These are phyloP conservation scores for Reutealis trisperma DNA, from an alignment of 345 rosid genomes.

Conservation along the genomic window DNA sequence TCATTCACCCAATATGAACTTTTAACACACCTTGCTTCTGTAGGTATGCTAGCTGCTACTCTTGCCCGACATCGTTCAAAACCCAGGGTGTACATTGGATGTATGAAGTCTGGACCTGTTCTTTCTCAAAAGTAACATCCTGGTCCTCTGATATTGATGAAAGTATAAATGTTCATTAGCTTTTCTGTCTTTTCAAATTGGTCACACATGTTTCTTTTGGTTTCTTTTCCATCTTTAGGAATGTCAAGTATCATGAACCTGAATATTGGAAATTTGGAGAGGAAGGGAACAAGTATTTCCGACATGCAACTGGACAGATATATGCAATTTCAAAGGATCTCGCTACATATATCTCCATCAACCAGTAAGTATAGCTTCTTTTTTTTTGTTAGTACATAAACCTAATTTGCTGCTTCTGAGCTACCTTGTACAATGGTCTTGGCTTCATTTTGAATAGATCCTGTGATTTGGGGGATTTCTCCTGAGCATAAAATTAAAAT, in stretches of 20 bases:
- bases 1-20: slow-evolving; percentile 3
- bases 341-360: slow-evolving; percentile 77
- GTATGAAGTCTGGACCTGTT: slow-evolving; percentile 99
- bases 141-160: neutral
- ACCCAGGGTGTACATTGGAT: slow-evolving; percentile 87
- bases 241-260: slow-evolving; percentile 95
- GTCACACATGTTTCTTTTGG: slow-evolving; percentile 4
- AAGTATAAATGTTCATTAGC: slow-evolving; percentile 7
- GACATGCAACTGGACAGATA: slow-evolving; percentile 98
- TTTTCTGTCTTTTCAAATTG: neutral
- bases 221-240: slow-evolving; percentile 42
- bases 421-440: neutral
- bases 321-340: slow-evolving; percentile 96
- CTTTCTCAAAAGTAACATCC: slow-evolving; percentile 78
- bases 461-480: neutral
- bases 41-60: slow-evolving; percentile 86
- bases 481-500: neutral
- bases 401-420: slow-evolving; percentile 5
- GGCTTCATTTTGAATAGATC: neutral
- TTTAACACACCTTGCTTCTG: slow-evolving; percentile 14
- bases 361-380: slow-evolving; percentile 58
- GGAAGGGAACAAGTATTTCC: slow-evolving; percentile 90
- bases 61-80: slow-evolving; percentile 88
- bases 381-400: neutral
- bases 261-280: slow-evolving; percentile 99